Percentiles rank a stretch among this genome's conserved stretches.
These are phyloP conservation scores for Dianthus caryophyllus DNA, from an alignment of 148 eudicot species.

Conservation along the genomic window DNA sequence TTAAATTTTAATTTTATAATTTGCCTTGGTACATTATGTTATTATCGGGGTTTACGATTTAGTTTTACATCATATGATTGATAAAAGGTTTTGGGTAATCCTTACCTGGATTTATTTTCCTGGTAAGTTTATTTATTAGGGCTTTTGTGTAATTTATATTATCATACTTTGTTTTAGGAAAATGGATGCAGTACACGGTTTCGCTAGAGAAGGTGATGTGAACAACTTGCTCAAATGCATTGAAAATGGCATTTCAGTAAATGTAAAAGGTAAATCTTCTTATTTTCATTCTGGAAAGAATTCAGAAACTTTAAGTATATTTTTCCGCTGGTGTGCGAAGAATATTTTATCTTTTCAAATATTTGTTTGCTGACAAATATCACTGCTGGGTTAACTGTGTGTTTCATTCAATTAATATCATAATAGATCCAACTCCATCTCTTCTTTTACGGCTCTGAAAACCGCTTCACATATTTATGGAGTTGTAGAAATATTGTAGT, in stretches of 20 bases:
- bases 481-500: background rate
- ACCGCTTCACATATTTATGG: background rate
- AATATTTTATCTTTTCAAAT: background rate
- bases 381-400: background rate
- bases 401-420: background rate
- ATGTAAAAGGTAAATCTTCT: conserved; percentile 53
- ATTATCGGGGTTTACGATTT: background rate
- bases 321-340: background rate
- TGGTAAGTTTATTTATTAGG: no score
- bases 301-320: background rate
- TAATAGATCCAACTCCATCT: background rate
- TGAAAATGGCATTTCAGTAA: conserved; percentile 60
- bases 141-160: background rate
- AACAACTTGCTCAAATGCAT: conserved; percentile 71
- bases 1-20: background rate
- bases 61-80: background rate
- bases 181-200: conserved; percentile 86
- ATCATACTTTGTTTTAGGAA: conserved; percentile 38
- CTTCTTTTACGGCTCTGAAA: background rate
- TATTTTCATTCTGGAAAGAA: conserved; percentile 1
- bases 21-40: background rate
- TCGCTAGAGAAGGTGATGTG: conserved; percentile 89
- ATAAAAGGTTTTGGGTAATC: background rate
- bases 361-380: background rate
- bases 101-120: background rate